Conservation (phyloP, 305 asterid genomes). For the Salvia sclarea region DNA sequence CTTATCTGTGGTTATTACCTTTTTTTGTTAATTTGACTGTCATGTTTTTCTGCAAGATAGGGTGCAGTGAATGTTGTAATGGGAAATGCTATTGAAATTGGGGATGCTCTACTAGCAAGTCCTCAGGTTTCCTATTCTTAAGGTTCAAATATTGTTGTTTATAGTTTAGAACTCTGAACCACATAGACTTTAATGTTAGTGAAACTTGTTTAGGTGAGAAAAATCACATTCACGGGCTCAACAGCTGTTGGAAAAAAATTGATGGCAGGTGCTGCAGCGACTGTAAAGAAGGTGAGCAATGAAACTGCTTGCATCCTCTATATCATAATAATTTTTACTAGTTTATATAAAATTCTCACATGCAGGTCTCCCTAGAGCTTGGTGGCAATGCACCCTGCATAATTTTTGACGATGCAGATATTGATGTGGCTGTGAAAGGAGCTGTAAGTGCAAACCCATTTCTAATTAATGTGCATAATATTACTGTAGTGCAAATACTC, state of each 20-base stretch:
- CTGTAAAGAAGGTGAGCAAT: conserved; percentile 80
- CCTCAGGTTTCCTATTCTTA: conserved; percentile 52
- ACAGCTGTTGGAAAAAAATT: conserved; percentile 92
- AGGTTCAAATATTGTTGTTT: conserved; percentile 17
- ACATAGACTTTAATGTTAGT: conserved; percentile 23
- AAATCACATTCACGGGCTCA: conserved; percentile 96
- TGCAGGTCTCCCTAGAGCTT: conserved; percentile 93
- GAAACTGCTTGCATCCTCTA: conserved; percentile 28
- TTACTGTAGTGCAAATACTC: conserved; percentile 5
- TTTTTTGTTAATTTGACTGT: conserved; percentile 19
- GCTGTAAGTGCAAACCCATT: conserved; percentile 53
- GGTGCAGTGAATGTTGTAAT: conserved; percentile 91
- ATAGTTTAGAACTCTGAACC: not conserved
- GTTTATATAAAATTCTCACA: conserved; percentile 26
- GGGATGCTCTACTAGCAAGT: conserved; percentile 79
- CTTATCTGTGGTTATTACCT: conserved; percentile 17
- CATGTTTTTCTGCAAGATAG: conserved; percentile 46
- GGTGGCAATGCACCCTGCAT: conserved; percentile 99
- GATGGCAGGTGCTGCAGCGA: conserved; percentile 92
- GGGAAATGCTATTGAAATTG: conserved; percentile 91
- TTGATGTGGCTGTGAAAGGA: conserved; percentile 95
- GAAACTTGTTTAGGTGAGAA: conserved; percentile 67
- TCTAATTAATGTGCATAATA: conserved; percentile 15
- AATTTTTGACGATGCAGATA: conserved; percentile 94
- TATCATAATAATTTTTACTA: conserved; percentile 17